Evolutionary conservation across 768 basidiomycete species (phyloP).

Genomic region (Inosperma sp.): DNA sequence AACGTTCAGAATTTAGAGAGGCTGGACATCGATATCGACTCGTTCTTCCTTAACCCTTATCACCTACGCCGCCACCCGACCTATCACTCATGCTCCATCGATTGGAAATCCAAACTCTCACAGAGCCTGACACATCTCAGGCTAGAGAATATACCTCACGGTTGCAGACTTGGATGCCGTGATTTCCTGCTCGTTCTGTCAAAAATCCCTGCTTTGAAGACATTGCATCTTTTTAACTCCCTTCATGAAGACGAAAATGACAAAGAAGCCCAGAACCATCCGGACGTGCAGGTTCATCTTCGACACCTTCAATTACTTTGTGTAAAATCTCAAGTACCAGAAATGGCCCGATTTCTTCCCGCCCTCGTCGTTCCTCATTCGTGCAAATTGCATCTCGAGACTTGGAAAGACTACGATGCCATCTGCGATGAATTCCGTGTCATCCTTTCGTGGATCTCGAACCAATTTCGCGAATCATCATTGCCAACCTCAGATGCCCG

Average conservation of each 20-base stretch:
- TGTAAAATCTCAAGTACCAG: not conserved
- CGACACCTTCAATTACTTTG: not conserved
- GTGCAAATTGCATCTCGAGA: not conserved
- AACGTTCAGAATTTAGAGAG: not conserved
- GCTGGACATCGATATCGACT: not conserved
- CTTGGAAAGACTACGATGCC: not conserved
- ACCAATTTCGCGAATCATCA: too few species aligned
- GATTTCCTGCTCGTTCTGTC: not conserved
- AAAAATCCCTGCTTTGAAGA: not conserved
- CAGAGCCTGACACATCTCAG: not conserved
- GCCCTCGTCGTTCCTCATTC: not conserved
- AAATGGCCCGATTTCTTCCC: not conserved
- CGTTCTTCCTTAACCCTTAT: not conserved
- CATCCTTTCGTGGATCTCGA: too few species aligned
- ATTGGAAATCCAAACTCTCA: not conserved
- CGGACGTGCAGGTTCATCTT: not conserved
- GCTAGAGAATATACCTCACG: not conserved
- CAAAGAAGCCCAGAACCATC: too few species aligned
- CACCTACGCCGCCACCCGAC: not conserved
- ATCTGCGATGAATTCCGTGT: not conserved
- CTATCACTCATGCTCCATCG: not conserved
- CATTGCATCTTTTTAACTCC: not conserved
- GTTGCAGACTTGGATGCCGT: not conserved
- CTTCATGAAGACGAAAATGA: not conserved
- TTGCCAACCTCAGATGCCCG: not conserved